These are phyloP conservation scores for Neohortaea acidophila DNA, from an alignment of 495 filamentous ascomycete species.

Conservation along the genomic window DNA sequence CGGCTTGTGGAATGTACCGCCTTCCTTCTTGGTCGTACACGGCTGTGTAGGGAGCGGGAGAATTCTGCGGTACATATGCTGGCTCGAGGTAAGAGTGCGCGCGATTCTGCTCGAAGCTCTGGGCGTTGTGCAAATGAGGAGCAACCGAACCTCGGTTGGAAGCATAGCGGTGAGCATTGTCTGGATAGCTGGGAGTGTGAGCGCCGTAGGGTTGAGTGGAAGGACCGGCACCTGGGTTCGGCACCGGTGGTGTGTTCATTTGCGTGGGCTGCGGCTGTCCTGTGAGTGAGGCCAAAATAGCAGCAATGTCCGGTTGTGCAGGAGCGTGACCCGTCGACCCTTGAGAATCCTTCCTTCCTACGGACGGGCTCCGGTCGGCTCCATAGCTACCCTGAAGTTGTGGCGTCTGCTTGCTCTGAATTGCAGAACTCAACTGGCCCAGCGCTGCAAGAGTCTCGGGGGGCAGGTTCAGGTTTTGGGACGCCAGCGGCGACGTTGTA, in stretches of 20 bases:
- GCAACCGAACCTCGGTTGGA: neutral
- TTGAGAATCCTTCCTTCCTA: constrained; percentile 1
- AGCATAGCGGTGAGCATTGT: no score
- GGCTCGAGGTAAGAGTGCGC: neutral
- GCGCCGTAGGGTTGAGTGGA: neutral
- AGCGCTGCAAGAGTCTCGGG: constrained; percentile 10
- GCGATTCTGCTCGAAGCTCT: neutral
- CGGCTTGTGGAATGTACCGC: constrained; percentile 1
- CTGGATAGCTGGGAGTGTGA: neutral
- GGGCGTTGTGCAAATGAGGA: neutral
- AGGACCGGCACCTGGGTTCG: no score
- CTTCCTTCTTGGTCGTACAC: constrained; percentile 7
- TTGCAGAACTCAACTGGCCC: constrained; percentile 1
- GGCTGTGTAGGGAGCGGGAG: constrained; percentile 6
- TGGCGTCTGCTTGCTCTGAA: neutral
- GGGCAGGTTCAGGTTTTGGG: neutral
- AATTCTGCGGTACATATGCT: neutral
- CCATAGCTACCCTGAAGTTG: no score
- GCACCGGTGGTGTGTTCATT: neutral
- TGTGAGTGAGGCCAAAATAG: constrained; percentile 7
- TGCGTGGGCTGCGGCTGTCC: constrained; percentile 1
- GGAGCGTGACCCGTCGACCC: neutral
- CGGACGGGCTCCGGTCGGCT: constrained; percentile 10
- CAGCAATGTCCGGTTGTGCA: constrained; percentile 5
- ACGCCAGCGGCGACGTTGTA: neutral